Base-by-base conservation (phyloP, 257 asterid genomes). In the Fraxinus quadrangulata region DNA sequence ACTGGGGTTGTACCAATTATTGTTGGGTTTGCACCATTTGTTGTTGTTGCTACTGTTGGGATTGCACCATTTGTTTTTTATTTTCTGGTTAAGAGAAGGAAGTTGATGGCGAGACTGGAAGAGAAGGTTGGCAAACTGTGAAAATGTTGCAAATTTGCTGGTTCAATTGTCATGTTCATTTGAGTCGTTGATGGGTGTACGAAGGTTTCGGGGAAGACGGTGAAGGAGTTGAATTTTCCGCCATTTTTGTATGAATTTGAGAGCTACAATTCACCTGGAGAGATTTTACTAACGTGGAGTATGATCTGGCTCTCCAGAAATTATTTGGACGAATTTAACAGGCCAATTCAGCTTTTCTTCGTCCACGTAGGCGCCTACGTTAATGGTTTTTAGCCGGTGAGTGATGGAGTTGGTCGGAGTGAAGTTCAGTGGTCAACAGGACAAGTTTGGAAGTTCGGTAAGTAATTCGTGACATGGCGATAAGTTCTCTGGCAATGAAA, bases 181-280 rank as follows among this genome's bases (percentile, higher is more conserved):
- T 51, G 8, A 17, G 5, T 78, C 74, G 83, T 75, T 84, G 72
- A 78, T 72, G 83, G 91, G 74, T 80, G 81, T 77, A 84, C 84
- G 45, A 83, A 83, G 84, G 88, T 79, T 87, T 91, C 1, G 87
- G 91, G 3, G 88, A 90, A 42, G 96, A 85, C 26, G 92, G 82
- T 17, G 89, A 75, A 28, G 88, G 73, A 8, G 94, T 74, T 54
- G 92, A 71, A 84, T 84, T 90, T 51, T 89, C 96, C 54, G 91
- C 96, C 94, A 90, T 93, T 77, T 75, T 75, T 28, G 49, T 14
- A 12, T 17, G 42, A 30, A 12, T 51, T 56, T 7, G 47, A 24
- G 49, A 49, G 56, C 63, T 51, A 68, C 56, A 33, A 23, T 13
- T 37, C 9, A 3, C 14, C 54, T 45, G 54, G 51, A 45, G 31